Evolutionary conservation across 768 basidiomycete species (phyloP).

Genomic region (Sporobolomyces pararoseus): DNA sequence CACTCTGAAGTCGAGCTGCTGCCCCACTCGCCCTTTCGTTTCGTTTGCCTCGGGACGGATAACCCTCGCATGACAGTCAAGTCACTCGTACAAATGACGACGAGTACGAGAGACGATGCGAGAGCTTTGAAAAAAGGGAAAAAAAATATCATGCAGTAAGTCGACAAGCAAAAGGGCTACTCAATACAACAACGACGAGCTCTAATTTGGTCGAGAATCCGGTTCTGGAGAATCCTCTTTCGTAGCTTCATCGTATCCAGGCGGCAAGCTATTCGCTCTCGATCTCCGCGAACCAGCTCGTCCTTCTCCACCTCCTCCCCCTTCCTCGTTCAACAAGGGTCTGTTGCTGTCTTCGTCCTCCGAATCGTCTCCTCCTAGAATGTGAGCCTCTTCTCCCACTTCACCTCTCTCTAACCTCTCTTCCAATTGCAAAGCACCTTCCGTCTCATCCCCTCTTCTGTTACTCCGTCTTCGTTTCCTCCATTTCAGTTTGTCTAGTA

Average conservation of each 20-base stretch:
- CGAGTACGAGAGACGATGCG: too few relatives aligned
- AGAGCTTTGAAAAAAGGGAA: too few relatives aligned
- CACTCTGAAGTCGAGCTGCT: too few relatives aligned
- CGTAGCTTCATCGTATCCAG: constrained; percentile 28
- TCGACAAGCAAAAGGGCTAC: too few relatives aligned
- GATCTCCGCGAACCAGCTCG: neutral
- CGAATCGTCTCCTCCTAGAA: constrained; percentile 25
- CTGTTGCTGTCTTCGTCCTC: constrained; percentile 20
- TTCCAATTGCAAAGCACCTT: constrained; percentile 22
- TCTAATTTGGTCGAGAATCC: too few relatives aligned
- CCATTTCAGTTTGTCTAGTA: neutral
- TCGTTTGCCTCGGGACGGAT: too few relatives aligned
- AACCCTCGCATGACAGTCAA: too few relatives aligned
- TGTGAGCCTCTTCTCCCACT: constrained; percentile 9
- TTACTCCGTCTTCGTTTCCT: neutral
- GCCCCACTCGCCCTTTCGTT: too few relatives aligned
- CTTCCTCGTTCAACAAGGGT: neutral
- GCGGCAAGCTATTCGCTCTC: neutral
- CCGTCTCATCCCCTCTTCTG: neutral
- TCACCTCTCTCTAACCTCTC: constrained; percentile 11
- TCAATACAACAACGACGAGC: too few relatives aligned
- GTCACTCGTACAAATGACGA: too few relatives aligned
- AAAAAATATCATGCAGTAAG: too few relatives aligned
- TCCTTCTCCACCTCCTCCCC: neutral
- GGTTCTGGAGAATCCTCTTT: neutral